Conservation (phyloP, 805 yeast genomes). For the Starmera quercuum region DNA sequence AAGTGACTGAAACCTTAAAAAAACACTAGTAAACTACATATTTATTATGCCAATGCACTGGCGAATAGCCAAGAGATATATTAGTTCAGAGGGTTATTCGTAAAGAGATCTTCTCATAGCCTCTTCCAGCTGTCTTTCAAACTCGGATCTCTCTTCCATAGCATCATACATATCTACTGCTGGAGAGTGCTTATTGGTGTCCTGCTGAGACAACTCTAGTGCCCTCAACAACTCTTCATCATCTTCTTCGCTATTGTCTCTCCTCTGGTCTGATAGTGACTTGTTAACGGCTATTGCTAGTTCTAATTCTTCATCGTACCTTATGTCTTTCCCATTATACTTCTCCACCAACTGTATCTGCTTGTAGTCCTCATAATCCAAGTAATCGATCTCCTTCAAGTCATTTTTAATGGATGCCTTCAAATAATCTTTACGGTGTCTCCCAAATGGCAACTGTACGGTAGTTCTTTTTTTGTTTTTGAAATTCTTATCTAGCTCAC, state of each 20-base stretch:
- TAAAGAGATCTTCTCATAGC: conserved; percentile 17
- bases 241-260: conserved; percentile 1
- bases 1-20: no score
- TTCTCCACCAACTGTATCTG: conserved; percentile 10
- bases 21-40: no score
- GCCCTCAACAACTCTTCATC: conserved; percentile 8
- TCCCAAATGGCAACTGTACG: conserved; percentile 4
- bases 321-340: conserved; percentile 16
- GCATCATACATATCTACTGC: no score
- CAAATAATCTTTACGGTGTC: conserved; percentile 14
- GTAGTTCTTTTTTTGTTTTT: conserved; percentile 7
- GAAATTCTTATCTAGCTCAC: conserved; percentile 6
- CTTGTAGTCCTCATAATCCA: conserved; percentile 7
- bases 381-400: conserved; percentile 14
- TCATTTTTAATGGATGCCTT: conserved; percentile 12
- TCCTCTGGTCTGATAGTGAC: conserved; percentile 7
- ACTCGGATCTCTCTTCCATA: conserved; percentile 2
- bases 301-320: conserved; percentile 16
- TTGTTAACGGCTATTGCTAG: conserved; percentile 18
- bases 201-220: conserved; percentile 7
- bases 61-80: not conserved
- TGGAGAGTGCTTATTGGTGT: no score
- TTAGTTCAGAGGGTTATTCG: conserved; percentile 6
- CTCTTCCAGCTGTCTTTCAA: conserved; percentile 13
- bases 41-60: no score